Percentiles rank a stretch among this genome's conserved stretches.
Evolutionary conservation across 2,329 filamentous ascomycete genomes (phyloP).

Genomic region (Venturia effusa): DNA sequence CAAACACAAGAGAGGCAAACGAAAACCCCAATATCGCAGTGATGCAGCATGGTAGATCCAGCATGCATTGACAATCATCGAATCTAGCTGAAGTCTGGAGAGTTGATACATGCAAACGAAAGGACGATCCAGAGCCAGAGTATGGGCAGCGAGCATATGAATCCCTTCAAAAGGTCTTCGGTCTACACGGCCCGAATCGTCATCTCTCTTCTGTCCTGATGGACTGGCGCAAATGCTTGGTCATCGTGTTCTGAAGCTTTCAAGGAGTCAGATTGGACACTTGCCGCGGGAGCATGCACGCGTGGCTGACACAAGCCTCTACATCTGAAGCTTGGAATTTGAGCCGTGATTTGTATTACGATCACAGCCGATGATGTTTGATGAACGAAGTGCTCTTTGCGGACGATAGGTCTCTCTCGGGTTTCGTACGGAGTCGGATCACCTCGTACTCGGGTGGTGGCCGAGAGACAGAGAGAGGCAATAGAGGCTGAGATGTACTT

Average conservation of each 20-base stretch:
- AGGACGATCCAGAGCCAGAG: background rate
- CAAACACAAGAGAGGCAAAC: background rate
- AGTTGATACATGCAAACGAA: background rate
- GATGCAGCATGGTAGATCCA: background rate
- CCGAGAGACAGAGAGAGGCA: background rate
- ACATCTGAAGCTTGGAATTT: background rate
- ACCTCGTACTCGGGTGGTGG: background rate
- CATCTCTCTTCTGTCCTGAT: background rate
- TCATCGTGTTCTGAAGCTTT: background rate
- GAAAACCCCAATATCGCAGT: background rate
- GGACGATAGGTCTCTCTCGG: background rate
- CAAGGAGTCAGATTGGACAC: background rate
- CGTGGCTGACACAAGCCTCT: slow-evolving; percentile 5
- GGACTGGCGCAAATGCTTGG: background rate
- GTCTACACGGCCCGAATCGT: background rate
- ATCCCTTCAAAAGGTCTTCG: background rate
- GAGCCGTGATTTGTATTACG: background rate
- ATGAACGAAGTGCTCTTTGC: background rate
- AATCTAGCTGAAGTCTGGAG: background rate
- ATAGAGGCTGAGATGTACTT: background rate
- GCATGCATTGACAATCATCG: background rate
- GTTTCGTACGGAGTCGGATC: background rate
- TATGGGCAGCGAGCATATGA: background rate
- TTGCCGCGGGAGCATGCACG: background rate
- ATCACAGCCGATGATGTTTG: background rate